These are phyloP conservation scores for Ramaria sp. DNA, from an alignment of 768 basidiomycete species.

Conservation along the genomic window DNA sequence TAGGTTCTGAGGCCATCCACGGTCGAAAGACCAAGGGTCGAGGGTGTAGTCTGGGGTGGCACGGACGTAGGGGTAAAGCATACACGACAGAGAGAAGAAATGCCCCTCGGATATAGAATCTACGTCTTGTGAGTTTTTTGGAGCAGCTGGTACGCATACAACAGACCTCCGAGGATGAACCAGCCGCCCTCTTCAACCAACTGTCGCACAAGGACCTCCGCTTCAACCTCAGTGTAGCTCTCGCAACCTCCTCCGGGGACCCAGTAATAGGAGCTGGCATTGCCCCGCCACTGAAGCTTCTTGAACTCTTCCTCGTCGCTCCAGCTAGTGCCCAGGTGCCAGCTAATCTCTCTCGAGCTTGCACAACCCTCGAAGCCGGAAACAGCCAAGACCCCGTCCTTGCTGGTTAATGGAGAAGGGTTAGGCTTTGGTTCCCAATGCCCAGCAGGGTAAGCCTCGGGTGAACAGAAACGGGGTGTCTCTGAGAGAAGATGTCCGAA, in stretches of 20 bases:
- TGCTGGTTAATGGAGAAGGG: conserved; percentile 25
- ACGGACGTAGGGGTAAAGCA: conserved; percentile 53
- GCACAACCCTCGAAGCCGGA: conserved; percentile 55
- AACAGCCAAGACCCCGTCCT: conserved; percentile 36
- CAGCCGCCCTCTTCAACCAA: conserved; percentile 63
- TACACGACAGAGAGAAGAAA: conserved; percentile 62
- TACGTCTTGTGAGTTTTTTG: not conserved
- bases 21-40: conserved; percentile 41
- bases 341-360: conserved; percentile 46
- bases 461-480: conserved; percentile 19
- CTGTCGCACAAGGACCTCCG: conserved; percentile 37
- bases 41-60: conserved; percentile 52
- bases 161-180: conserved; percentile 52
- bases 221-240: conserved; percentile 26
- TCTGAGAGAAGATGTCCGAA: not conserved
- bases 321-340: conserved; percentile 41
- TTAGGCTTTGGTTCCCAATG: conserved; percentile 30
- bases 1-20: conserved; percentile 53
- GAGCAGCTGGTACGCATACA: not conserved
- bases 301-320: conserved; percentile 33
- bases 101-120: conserved; percentile 62
- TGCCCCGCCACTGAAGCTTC: conserved; percentile 35
- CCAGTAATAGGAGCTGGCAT: conserved; percentile 44
- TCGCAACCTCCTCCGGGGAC: conserved; percentile 34
- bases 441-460: conserved; percentile 25